Base-by-base conservation (phyloP, 2,329 filamentous ascomycete species). In the Stagonosporopsis rhizophila region DNA sequence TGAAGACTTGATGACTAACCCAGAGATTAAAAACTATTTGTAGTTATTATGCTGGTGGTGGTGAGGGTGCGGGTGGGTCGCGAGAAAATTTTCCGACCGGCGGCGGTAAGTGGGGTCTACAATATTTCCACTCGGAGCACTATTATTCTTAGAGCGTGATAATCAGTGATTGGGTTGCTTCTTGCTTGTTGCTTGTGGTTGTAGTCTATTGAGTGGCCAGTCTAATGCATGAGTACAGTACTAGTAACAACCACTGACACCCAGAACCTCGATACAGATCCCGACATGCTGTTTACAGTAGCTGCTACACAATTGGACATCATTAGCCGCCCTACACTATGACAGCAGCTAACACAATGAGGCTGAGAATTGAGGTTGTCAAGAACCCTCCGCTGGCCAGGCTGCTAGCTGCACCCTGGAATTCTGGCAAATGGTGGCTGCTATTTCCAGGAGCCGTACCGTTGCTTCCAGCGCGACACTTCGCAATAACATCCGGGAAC, bases 401-500 rank as follows among this genome's bases (percentile, higher is more conserved):
- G 6, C 22, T 19, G 4, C n/a, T 34, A 19, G 59, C 59, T 12
- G 14, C 32, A 3, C 59, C 59, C n/a, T 61, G 56, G 32, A 59
- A 61, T 20, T 52, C 56, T 1, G 56, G 56, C 14, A 46, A 19
- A 2, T 27, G 25, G 6, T 30, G 39, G 8, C 44, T 52, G 17
- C 50, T 23, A 4, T 44, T 51, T 14, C 37, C 45, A 35, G 44
- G n/a, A 9, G 8, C 22, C 6, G 59, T 60, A 2, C 19, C 23
- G 37, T 60, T 57, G 6, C 19, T 37, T 4, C 28, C 50, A 4
- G 32, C 53, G 1, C 62, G 50, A 30, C 64, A 66, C 19, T 46
- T 54, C 1, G 59, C 60, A 44, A 66, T 60, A 7, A 65, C 61
- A 5, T 61, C 61, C 3, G 63, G 63, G 27, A 66, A 66, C 37